A percentile compares a stretch with the other conserved stretches of the same genome.
Conservation (phyloP, 1,284 basidiomycete species). For the Inonotus hispidus region DNA sequence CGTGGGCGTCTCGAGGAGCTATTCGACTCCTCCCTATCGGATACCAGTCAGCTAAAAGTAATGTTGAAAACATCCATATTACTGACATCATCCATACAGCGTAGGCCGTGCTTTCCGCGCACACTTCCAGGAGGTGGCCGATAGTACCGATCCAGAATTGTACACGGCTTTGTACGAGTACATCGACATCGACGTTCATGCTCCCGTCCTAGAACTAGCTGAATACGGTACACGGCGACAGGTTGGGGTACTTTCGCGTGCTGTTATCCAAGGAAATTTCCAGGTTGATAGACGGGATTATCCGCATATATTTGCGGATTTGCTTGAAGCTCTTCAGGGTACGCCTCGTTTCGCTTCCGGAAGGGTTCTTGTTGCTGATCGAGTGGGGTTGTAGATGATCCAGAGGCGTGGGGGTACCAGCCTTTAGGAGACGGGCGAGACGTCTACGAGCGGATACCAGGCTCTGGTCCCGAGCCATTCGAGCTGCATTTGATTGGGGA, state of each 20-base stretch:
- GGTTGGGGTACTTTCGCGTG: constrained; percentile 29
- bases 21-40: constrained; percentile 33
- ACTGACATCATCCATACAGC: constrained; percentile 19
- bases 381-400: constrained; percentile 25
- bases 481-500: constrained; percentile 31
- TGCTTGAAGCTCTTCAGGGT: constrained; percentile 29
- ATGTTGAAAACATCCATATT: not conserved
- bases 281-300: constrained; percentile 31
- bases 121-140: constrained; percentile 29
- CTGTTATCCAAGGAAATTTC: constrained; percentile 36
- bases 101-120: constrained; percentile 30
- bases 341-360: not conserved
- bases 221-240: constrained; percentile 18
- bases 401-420: constrained; percentile 33
- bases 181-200: constrained; percentile 33
- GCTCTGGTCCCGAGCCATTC: constrained; percentile 29
- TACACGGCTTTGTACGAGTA: constrained; percentile 31
- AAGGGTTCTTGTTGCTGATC: not conserved
- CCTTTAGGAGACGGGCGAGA: constrained; percentile 25
- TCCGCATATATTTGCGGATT: constrained; percentile 28
- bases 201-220: constrained; percentile 32
- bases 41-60: constrained; percentile 28
- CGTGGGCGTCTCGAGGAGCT: constrained; percentile 33
- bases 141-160: constrained; percentile 27
- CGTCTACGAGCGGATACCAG: constrained; percentile 23